phyloP scores from a whole-genome alignment of 257 asterid genomes.

The Solanum commersonii region DNA sequence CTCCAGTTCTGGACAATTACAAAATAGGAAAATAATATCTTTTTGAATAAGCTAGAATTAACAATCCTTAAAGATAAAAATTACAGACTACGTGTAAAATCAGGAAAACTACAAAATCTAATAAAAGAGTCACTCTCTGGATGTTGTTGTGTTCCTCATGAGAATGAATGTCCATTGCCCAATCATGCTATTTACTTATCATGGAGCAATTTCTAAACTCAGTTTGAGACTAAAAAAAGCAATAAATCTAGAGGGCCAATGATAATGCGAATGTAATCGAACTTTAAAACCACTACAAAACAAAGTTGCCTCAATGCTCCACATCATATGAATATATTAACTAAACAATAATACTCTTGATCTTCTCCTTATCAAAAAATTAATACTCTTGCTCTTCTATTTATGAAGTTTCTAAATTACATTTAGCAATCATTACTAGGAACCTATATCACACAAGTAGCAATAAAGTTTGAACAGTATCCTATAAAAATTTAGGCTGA shows the following conservation, averaged over 20 bases:
- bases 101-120: not conserved
- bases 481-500: not conserved
- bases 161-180: not conserved
- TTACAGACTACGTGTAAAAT: not conserved
- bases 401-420: not conserved
- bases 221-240: not conserved
- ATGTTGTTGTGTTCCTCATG: not conserved
- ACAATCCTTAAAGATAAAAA: not conserved
- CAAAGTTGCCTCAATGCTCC: not conserved
- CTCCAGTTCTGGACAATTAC: slow-evolving; percentile 68
- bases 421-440: not conserved
- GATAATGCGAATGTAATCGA: not conserved
- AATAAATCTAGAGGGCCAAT: not conserved
- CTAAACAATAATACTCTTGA: not conserved
- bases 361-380: not conserved
- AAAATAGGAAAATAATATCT: not conserved
- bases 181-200: not conserved
- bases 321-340: not conserved
- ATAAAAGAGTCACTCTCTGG: not conserved
- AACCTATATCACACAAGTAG: not conserved
- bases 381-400: not conserved
- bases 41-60: not conserved
- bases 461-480: not conserved
- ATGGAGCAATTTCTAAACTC: not conserved
- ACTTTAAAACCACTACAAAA: not conserved